Percentiles rank a stretch among this genome's conserved stretches.
Evolutionary conservation across 2,329 filamentous ascomycete species (phyloP).

Genomic region (Sclerotinia minor): DNA sequence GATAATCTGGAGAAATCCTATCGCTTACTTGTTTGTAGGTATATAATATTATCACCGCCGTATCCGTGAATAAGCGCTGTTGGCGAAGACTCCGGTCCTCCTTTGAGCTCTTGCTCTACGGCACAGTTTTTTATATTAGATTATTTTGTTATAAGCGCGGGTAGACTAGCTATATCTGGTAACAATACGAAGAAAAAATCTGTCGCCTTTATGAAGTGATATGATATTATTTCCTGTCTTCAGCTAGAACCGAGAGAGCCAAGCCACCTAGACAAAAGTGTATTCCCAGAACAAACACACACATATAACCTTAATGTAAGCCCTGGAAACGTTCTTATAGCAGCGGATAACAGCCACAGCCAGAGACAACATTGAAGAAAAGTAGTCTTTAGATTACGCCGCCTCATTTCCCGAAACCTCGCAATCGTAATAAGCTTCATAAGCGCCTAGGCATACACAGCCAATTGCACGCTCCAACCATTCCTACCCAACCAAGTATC

Average conservation of each 20-base stretch:
- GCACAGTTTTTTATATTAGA: neutral
- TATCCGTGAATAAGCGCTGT: neutral
- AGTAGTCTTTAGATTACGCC: neutral
- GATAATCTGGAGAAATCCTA: neutral
- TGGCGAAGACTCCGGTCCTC: conserved; percentile 4
- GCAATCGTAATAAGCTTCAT: conserved; percentile 1
- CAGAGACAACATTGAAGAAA: conserved; percentile 6
- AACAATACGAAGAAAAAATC: neutral
- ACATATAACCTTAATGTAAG: neutral
- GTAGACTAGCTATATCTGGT: neutral
- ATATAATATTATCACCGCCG: neutral
- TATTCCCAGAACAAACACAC: neutral
- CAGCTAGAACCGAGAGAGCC: neutral
- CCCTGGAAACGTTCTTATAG: neutral
- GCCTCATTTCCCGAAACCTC: neutral
- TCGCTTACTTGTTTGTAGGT: neutral
- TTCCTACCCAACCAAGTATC: conserved; percentile 14
- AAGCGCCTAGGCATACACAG: neutral
- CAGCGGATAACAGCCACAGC: conserved; percentile 5
- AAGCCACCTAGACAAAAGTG: neutral
- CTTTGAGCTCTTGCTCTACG: neutral
- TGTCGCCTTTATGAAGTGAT: neutral
- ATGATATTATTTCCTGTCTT: neutral
- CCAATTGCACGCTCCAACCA: neutral
- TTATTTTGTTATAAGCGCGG: conserved; percentile 12